Base-by-base conservation (phyloP, 495 filamentous ascomycete species). In the Melanomma pulvis-pyrius region DNA sequence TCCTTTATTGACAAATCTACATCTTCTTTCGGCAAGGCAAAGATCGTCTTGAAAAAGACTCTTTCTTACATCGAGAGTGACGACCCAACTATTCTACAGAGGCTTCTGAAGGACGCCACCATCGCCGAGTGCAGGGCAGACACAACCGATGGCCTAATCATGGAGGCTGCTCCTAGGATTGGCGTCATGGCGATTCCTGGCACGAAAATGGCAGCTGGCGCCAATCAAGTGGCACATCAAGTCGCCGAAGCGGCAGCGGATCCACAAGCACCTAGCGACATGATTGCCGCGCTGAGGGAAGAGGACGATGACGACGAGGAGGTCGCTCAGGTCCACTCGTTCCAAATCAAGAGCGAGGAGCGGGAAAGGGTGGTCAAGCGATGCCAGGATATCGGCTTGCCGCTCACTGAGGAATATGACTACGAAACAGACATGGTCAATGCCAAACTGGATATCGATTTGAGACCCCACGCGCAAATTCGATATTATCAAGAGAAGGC, bases 401-500 rank as follows among this genome's bases (percentile, higher is more conserved):
- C 93, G 4, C 88, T 96, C 28, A 81, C 97, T 29, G 96, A 97
- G 76, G 94, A 99, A 75, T 98, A 99, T 76, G 96, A 98, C 73
- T 98, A 97, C 75, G 84, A 92, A n/a, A 93, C 93, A 67, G 96
- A 99, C 74, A 84, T 89, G 32, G 81, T 87, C 61, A 99, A 98
- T 72, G 84, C 92, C 0, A 96, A 90, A 49, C 80, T 98, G 1
- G 91, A 97, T 55, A 98, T 99, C 68, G 92, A 97, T 75, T 80
- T 96, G 49, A 88, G 87, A 72, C 92, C 92, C 1, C 86, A 85
- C 71, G 91, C 91, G 0, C 87, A 90, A 71, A 97, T 96, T 71
- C 88, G 92, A 73, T 87, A 85, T 68, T 98, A 98, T 71, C 96
- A 99, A 77, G 94, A 99, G 78, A 93, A 96, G 79, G 93, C 91